Base-by-base conservation (phyloP, 805 yeast species). In the Candida tallmaniae region DNA sequence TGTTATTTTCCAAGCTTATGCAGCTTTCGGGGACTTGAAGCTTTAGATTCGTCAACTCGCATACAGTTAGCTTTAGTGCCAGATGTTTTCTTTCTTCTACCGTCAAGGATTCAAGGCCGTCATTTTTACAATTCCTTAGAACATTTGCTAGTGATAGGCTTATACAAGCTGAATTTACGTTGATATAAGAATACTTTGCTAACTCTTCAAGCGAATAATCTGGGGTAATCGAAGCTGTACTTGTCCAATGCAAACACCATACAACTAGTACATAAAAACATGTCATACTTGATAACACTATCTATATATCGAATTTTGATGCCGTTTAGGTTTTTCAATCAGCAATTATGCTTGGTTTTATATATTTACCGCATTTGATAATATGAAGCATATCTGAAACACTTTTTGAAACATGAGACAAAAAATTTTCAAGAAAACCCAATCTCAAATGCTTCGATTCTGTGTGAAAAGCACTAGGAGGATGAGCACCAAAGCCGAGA, bases 31-130 rank as follows among this genome's bases (percentile, higher is more conserved):
- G 66, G 35, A 57, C 60, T 1, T 44, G 47, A 1, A 76, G 46
- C 0, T 65, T 59, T 1, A 80, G 63, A 12, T 62, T 70, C 38
- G 67, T 54, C 49, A 77, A 75, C 46, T 77, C 80, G 48, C 83
- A 77, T 1, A 75, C 44, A 0, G 81, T 69, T 8, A 77, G 56
- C 41, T 58, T 61, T 1, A 72, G 60, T 0, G 83, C 78, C 47
- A 56, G 58, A 4, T 58, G 56, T 40, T 40, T 63, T 35, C 46
- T 67, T 31, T 41, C 52, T 46, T 7, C 56, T 8, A 50, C 61
- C 20, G 51, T 51, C 16, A 66, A 40, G 1, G 47, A 46, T 20
- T 73, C 76, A 2, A 66, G 46, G 0, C 76, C 75, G 6, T 50
- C 37, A 15, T 51, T 48, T 15, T 61, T 38, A 36, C 82, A 76